phyloP scores from a whole-genome alignment of 139 green algal genomes.

The Bryopsis sp. region DNA sequence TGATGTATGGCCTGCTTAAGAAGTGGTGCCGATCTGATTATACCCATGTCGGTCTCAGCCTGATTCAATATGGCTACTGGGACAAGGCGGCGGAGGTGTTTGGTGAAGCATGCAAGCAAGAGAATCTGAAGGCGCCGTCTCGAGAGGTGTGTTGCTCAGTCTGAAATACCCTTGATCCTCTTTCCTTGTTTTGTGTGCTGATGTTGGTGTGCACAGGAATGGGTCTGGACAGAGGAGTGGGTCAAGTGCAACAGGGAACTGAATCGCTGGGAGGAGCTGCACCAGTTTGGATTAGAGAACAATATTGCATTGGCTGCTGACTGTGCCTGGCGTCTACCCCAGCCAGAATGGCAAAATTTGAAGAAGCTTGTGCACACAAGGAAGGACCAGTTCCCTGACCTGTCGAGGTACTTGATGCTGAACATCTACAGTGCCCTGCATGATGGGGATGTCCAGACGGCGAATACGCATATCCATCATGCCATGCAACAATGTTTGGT shows the following conservation, averaged over 20 bases:
- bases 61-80: slow-evolving; percentile 82
- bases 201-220: slow-evolving; percentile 11
- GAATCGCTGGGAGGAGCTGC: slow-evolving; percentile 87
- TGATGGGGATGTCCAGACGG: slow-evolving; percentile 49
- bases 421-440: slow-evolving; percentile 62
- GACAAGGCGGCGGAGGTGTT: slow-evolving; percentile 65
- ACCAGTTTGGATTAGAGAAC: slow-evolving; percentile 64
- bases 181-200: slow-evolving; percentile 15
- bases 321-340: slow-evolving; percentile 59
- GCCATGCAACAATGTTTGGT: slow-evolving; percentile 46
- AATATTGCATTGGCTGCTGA: slow-evolving; percentile 69
- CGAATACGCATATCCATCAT: slow-evolving; percentile 28
- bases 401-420: slow-evolving; percentile 51
- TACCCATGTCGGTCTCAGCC: slow-evolving; percentile 50
- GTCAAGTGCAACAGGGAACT: slow-evolving; percentile 65
- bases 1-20: slow-evolving; percentile 64
- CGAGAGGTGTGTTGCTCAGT: no score
- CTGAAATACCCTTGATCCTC: background rate
- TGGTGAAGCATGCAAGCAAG: slow-evolving; percentile 32
- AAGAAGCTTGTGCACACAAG: slow-evolving; percentile 38
- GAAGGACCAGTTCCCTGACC: slow-evolving; percentile 61
- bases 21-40: slow-evolving; percentile 29
- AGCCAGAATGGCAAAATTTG: slow-evolving; percentile 69
- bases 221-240: slow-evolving; percentile 78
- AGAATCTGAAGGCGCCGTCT: slow-evolving; percentile 20